phyloP scores from a whole-genome alignment of 306 rosid species.

The Acacia confusa region DNA sequence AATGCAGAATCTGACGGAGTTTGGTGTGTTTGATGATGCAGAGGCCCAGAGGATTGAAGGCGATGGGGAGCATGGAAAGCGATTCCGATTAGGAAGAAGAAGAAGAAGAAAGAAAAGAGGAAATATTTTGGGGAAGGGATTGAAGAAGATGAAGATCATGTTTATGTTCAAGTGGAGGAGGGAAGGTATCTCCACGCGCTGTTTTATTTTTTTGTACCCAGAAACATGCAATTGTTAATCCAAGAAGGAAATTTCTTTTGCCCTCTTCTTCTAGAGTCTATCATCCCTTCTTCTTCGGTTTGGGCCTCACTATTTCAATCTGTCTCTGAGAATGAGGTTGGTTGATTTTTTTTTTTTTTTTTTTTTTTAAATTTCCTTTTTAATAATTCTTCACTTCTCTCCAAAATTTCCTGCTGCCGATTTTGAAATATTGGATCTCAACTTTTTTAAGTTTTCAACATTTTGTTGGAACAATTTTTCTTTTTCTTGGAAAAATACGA shows the following conservation, averaged over 20 bases:
- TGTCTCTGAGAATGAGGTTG: neutral
- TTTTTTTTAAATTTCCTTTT: neutral
- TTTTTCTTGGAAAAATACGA: neutral
- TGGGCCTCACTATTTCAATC: neutral
- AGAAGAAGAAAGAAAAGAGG: neutral
- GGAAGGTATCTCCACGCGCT: slow-evolving; percentile 26
- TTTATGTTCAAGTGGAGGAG: slow-evolving; percentile 20
- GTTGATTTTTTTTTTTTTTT: neutral
- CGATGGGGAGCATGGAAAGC: slow-evolving; percentile 77
- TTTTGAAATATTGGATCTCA: neutral
- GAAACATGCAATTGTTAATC: slow-evolving; percentile 47
- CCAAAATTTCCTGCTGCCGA: neutral
- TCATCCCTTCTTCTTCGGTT: neutral
- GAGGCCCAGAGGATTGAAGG: slow-evolving; percentile 86
- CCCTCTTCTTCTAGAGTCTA: neutral
- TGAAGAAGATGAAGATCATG: slow-evolving; percentile 29
- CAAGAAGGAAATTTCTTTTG: slow-evolving; percentile 36
- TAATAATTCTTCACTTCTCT: neutral
- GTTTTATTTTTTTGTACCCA: slow-evolving; percentile 38
- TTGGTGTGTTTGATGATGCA: slow-evolving; percentile 37
- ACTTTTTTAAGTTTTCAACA: neutral
- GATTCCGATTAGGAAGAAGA: slow-evolving; percentile 57
- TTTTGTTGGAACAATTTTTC: neutral
- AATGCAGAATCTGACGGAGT: neutral
- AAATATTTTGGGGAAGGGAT: slow-evolving; percentile 25